Percentiles rank a stretch among this genome's conserved stretches.
Evolutionary conservation across 1,139 yeast genomes (phyloP).

Genomic region (Arxiozyma telluris): DNA sequence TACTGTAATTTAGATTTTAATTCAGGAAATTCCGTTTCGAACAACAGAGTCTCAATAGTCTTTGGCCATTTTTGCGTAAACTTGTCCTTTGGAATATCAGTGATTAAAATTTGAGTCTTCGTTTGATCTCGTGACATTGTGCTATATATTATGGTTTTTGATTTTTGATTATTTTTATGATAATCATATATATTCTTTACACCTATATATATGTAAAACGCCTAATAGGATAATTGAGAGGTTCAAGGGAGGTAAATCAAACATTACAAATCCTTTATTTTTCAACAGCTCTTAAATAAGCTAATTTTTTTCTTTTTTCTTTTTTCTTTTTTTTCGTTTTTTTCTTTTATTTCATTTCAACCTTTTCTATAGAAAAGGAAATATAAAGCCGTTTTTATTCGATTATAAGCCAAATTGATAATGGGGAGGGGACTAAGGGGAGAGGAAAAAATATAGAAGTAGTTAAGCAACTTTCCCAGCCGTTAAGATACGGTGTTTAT

Average conservation of each 20-base stretch:
- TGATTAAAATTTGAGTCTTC: slow-evolving; percentile 24
- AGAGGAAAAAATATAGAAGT: too few relatives aligned
- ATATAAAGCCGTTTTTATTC: too few relatives aligned
- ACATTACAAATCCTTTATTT: background rate
- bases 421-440: too few relatives aligned
- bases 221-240: background rate
- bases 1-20: slow-evolving; percentile 18
- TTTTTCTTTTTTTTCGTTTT: too few relatives aligned
- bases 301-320: too few relatives aligned
- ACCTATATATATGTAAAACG: background rate
- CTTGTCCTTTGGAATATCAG: slow-evolving; percentile 23
- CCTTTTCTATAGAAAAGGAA: too few relatives aligned
- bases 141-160: background rate
- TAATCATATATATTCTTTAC: too few relatives aligned
- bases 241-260: too few relatives aligned
- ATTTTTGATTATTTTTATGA: background rate
- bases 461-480: too few relatives aligned
- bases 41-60: slow-evolving; percentile 17
- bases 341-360: too few relatives aligned
- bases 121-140: slow-evolving; percentile 4
- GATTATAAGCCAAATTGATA: too few relatives aligned
- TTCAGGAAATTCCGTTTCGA: slow-evolving; percentile 18
- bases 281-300: background rate
- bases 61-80: slow-evolving; percentile 25
- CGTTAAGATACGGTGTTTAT: too few relatives aligned